Base-by-base conservation (phyloP, 2,329 filamentous ascomycete genomes). In the Sporothrix humicola region DNA sequence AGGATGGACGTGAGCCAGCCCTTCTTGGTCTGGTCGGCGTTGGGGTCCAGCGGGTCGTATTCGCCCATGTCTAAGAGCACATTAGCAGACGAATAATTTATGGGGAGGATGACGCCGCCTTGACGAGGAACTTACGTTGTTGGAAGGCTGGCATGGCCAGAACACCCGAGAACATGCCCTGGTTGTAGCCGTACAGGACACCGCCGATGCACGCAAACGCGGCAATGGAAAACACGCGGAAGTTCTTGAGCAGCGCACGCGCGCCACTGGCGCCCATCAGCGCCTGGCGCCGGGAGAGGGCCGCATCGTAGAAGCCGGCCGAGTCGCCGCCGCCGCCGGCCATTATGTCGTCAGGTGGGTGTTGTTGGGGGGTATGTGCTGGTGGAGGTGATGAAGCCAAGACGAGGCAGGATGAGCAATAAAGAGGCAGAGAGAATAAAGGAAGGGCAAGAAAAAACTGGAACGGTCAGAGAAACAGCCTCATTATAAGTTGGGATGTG, bases 121-220 rank as follows among this genome's bases (percentile, higher is more conserved):
- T 26, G 23, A 26, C 23, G 23, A 26, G 31, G 31, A 48, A 80
- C 86, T 76, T 78, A 87, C 86, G 86, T 68, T 80, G 77, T 75
- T 85, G 82, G 74, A 89, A 89, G 4, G 86, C 78, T 1, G 82
- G 82, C 87, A 90, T 89, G 17, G 85, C 84, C 9, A 90, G 80
- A 8, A 94, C 88, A 31, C 92, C 91, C n/a, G 88, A 89, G 82
- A 93, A 93, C 82, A 93, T 91, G 77, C 92, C 92, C 79, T 93
- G 90, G 79, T 94, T 93, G 82, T 93, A 94, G 23, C 92, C 91
- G 79, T 92, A 89, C 0, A 89, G 81, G 2, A 89, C 82, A 71
- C 89, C 88, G 23, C 89, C 89, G 58, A 91, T 88, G 74, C 88
- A 90, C 7, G 89, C 88, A 78, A 91, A 91, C 58, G 86, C 82